These are phyloP conservation scores for Calonectria pseudoturangicola DNA, from an alignment of 2,329 filamentous ascomycete genomes.

Conservation along the genomic window DNA sequence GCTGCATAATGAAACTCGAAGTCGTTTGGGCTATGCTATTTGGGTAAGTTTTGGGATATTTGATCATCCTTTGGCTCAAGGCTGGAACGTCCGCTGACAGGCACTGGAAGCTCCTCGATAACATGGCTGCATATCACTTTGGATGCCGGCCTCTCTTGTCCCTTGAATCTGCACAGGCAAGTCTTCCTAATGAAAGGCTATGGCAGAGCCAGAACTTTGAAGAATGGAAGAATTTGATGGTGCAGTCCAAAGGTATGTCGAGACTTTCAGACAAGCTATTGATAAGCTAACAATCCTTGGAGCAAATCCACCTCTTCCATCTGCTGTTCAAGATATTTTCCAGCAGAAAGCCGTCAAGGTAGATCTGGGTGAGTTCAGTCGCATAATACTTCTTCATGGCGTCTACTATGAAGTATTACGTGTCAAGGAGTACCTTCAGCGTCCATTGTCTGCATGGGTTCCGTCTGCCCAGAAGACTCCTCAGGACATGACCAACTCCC, in stretches of 20 bases:
- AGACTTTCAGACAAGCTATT: constrained; percentile 1
- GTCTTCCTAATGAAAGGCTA: constrained; percentile 4
- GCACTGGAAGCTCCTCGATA: constrained; percentile 24
- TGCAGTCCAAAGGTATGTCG: not conserved
- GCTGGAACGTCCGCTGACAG: constrained; percentile 18
- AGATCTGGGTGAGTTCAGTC: constrained; percentile 48
- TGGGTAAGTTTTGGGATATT: constrained; percentile 40
- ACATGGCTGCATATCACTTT: constrained; percentile 9
- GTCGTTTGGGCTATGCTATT: constrained; percentile 38
- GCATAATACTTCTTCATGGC: constrained; percentile 49
- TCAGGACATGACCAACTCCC: not conserved
- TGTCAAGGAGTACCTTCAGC: constrained; percentile 43
- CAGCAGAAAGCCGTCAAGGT: constrained; percentile 40
- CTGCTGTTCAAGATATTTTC: constrained; percentile 42
- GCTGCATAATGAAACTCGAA: constrained; percentile 35
- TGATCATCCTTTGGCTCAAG: not conserved
- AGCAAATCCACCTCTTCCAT: constrained; percentile 42
- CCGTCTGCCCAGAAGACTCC: constrained; percentile 40
- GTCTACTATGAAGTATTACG: constrained; percentile 47
- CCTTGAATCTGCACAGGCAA: constrained; percentile 2
- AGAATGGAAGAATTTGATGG: not conserved
- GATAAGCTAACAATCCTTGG: not conserved
- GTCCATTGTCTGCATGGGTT: constrained; percentile 47
- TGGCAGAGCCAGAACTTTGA: not conserved
- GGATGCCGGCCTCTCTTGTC: constrained; percentile 4